Evolutionary conservation across 73 alveolate species (phyloP).

Genomic region (Halteria grandinella): DNA sequence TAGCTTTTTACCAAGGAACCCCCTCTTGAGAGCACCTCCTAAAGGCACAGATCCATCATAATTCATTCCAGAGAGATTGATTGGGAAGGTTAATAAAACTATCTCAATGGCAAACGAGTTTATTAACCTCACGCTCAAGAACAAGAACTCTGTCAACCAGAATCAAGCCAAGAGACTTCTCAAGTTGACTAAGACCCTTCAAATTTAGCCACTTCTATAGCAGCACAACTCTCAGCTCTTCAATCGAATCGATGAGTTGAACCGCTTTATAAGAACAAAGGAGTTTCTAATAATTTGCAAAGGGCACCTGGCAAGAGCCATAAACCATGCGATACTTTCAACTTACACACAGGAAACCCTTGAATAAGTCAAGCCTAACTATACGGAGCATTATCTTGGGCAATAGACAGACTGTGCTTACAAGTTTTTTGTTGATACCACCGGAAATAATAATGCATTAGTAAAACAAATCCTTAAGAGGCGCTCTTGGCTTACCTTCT

Average conservation of each 20-base stretch:
- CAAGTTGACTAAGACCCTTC: neutral
- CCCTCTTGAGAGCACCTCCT: neutral
- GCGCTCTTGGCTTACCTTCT: conserved; percentile 12
- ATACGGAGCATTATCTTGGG: too few species aligned
- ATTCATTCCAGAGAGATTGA: neutral
- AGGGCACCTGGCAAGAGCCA: neutral
- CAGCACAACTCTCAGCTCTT: neutral
- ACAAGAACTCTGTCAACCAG: neutral
- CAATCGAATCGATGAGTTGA: conserved; percentile 22
- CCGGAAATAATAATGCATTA: conserved; percentile 32
- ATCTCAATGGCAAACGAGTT: neutral
- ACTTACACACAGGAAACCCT: neutral
- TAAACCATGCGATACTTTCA: neutral
- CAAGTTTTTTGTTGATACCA: conserved; percentile 17
- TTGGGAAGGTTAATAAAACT: neutral
- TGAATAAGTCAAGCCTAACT: neutral
- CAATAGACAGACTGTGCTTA: too few species aligned
- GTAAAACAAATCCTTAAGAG: conserved; percentile 27
- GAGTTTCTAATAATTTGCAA: conserved; percentile 3
- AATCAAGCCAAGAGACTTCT: neutral
- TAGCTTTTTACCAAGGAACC: conserved; percentile 33
- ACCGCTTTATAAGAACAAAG: conserved; percentile 1
- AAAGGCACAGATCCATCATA: neutral
- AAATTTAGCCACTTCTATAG: neutral
- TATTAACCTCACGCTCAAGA: neutral